Evolutionary conservation across 2,329 filamentous ascomycete species (phyloP).

Genomic region (Fusarium agapanthi): DNA sequence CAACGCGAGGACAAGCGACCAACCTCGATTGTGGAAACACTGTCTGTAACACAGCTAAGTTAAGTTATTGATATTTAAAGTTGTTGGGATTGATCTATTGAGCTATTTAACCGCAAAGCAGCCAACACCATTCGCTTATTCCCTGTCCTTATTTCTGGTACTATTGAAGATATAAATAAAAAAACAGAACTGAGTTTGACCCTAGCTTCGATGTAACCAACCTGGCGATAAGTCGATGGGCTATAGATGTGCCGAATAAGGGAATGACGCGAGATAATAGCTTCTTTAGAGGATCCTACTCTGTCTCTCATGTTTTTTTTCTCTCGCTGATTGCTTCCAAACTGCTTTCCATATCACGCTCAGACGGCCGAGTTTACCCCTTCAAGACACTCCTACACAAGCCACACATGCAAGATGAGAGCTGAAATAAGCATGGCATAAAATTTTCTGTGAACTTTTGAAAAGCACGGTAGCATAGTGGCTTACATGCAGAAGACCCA

Average conservation of each 20-base stretch:
- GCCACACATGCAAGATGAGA: slow-evolving; percentile 14
- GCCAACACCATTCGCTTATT: not conserved
- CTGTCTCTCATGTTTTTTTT: not conserved
- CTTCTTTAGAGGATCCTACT: not conserved
- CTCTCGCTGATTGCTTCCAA: not conserved
- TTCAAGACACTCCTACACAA: slow-evolving; percentile 21
- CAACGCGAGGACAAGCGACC: not conserved
- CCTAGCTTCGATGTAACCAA: slow-evolving; percentile 3
- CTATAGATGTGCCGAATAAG: not conserved
- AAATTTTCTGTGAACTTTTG: not conserved
- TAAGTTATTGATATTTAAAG: not conserved
- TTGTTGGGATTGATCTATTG: not conserved
- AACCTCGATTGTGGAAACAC: not conserved
- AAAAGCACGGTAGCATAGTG: not conserved
- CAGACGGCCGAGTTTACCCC: slow-evolving; percentile 23
- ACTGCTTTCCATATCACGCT: not conserved
- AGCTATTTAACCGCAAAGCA: not conserved
- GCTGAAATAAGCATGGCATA: slow-evolving; percentile 4
- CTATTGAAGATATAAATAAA: not conserved
- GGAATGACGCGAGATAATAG: not conserved
- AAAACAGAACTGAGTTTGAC: not conserved
- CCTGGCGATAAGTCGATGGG: not conserved
- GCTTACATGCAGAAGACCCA: not conserved
- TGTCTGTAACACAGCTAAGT: not conserved
- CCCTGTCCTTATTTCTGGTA: not conserved